Conservation (phyloP, 352 stramenopile species). For the Phytophthora cactorum region DNA sequence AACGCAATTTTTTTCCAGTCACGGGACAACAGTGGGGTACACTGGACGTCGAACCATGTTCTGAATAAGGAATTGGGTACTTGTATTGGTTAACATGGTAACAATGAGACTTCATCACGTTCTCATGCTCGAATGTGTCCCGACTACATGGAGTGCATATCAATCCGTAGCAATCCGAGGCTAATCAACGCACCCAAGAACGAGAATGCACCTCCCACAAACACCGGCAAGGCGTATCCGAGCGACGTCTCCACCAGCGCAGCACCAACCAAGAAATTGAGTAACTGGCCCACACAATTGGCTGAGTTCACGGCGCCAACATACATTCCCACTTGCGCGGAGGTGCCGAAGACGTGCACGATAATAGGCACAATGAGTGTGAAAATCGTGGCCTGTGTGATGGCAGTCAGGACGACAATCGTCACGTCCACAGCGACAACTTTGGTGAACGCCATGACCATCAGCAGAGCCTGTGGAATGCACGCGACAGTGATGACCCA, state of each 20-base stretch:
- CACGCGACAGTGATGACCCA: conserved; percentile 48
- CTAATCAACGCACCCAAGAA: conserved; percentile 68
- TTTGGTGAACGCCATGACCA: conserved; percentile 61
- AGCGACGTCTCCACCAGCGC: conserved; percentile 68
- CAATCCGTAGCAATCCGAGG: conserved; percentile 64
- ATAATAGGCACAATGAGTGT: conserved; percentile 77
- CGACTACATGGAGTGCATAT: conserved; percentile 80
- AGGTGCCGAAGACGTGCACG: conserved; percentile 65
- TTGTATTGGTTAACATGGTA: conserved; percentile 12
- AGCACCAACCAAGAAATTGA: conserved; percentile 72
- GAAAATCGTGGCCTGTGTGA: conserved; percentile 67
- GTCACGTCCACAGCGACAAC: conserved; percentile 47
- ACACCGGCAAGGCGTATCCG: conserved; percentile 65
- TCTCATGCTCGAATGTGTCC: not conserved
- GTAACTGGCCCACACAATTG: conserved; percentile 72
- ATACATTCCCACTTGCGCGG: conserved; percentile 67
- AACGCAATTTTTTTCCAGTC: conserved; percentile 23
- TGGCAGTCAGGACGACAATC: conserved; percentile 53
- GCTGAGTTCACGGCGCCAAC: conserved; percentile 78
- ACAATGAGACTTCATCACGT: conserved; percentile 5
- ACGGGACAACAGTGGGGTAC: conserved; percentile 49
- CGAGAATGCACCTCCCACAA: conserved; percentile 71
- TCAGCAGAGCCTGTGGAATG: conserved; percentile 57
- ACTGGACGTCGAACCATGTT: conserved; percentile 48
- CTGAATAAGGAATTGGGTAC: not conserved